A percentile compares a stretch with the other conserved stretches of the same genome.
Evolutionary conservation across 129 eudicot genomes (phyloP).

Genomic region (Gnaphalium uliginosum): DNA sequence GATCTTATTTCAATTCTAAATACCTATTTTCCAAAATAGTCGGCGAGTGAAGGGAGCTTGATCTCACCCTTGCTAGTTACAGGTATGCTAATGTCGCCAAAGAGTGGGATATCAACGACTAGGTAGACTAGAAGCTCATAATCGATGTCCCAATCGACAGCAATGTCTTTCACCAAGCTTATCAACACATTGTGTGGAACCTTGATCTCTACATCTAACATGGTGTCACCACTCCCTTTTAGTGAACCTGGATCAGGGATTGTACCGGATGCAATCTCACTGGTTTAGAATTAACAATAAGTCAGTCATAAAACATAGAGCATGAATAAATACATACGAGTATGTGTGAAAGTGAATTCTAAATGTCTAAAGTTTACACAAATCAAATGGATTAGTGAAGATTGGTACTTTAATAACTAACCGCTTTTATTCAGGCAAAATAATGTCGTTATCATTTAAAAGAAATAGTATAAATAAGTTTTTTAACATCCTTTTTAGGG

Average conservation of each 20-base stretch:
- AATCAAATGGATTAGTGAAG: no score
- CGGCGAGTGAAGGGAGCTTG: slow-evolving; percentile 36
- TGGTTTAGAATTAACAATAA: slow-evolving; percentile 3
- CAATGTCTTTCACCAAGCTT: slow-evolving; percentile 36
- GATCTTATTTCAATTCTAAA: not conserved
- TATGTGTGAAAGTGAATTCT: not conserved
- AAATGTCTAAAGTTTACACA: no score
- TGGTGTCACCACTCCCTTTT: slow-evolving; percentile 22
- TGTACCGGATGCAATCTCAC: slow-evolving; percentile 31
- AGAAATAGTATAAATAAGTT: no score
- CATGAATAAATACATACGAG: not conserved
- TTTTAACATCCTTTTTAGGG: no score
- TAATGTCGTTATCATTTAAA: no score
- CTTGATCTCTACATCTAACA: slow-evolving; percentile 29
- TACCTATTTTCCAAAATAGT: slow-evolving; percentile 1
- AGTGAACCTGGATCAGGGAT: slow-evolving; percentile 40
- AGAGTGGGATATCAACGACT: slow-evolving; percentile 32
- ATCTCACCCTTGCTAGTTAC: slow-evolving; percentile 28
- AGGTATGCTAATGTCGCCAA: slow-evolving; percentile 32
- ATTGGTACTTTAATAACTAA: no score
- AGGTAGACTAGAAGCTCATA: slow-evolving; percentile 36
- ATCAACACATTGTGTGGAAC: slow-evolving; percentile 31
- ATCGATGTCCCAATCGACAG: slow-evolving; percentile 38
- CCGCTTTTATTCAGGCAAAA: no score
- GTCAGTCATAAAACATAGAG: not conserved